Evolutionary conservation across 2,329 filamentous ascomycete species (phyloP).

Genomic region (Colletotrichum sp.): DNA sequence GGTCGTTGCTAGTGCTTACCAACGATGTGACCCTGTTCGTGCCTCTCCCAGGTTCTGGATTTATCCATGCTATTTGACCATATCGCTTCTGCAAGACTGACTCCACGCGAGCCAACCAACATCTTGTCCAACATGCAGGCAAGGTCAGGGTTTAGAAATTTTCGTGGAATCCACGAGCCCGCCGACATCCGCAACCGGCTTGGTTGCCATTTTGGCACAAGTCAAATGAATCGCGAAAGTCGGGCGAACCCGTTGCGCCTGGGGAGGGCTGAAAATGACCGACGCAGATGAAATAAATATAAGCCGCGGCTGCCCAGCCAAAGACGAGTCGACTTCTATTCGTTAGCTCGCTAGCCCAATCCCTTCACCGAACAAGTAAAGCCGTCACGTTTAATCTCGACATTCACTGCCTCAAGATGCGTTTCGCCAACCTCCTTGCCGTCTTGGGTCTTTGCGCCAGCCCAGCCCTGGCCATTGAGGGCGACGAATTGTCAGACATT

Average conservation of each 20-base stretch:
- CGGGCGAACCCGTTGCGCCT: no score
- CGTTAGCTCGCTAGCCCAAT: not conserved
- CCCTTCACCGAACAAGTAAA: not conserved
- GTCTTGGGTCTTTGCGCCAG: not conserved
- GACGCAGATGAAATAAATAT: not conserved
- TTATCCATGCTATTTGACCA: not conserved
- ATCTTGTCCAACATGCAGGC: not conserved
- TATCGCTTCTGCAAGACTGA: not conserved
- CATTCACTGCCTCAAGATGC: not conserved
- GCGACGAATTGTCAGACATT: not conserved
- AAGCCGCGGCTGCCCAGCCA: not conserved
- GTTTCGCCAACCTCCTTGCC: not conserved
- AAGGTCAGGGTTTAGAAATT: not conserved
- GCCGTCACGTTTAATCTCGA: not conserved
- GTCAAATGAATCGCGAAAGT: not conserved
- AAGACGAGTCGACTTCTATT: not conserved
- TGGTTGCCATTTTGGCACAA: not conserved
- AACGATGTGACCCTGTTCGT: not conserved
- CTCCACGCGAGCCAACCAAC: not conserved
- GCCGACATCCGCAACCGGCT: not conserved
- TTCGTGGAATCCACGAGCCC: not conserved
- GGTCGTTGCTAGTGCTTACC: constrained; percentile 3
- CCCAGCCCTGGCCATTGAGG: not conserved
- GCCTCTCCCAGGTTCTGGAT: not conserved
- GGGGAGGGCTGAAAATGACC: not conserved